Evolutionary conservation across 176 grass and related monocot genomes (phyloP).

Genomic region (Oryza glumipatula): DNA sequence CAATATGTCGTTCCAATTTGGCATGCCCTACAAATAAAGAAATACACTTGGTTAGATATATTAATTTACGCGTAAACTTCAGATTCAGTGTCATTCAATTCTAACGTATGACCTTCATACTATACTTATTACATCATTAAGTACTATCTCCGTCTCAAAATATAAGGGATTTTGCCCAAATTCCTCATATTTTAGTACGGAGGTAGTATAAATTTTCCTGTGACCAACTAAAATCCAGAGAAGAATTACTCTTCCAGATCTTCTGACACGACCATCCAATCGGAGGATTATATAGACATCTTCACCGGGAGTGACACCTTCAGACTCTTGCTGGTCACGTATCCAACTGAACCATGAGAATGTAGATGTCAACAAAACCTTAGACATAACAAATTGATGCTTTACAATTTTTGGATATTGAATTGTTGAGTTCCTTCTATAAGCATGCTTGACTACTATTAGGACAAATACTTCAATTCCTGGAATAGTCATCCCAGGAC

Average conservation of each 20-base stretch:
- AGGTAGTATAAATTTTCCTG: neutral
- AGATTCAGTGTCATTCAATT: slow-evolving; percentile 19
- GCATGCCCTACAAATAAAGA: slow-evolving; percentile 71
- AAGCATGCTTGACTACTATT: slow-evolving; percentile 15
- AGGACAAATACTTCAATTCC: slow-evolving; percentile 9
- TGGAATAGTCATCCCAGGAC: neutral
- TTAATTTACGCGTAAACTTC: neutral
- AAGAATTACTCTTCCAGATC: slow-evolving; percentile 80
- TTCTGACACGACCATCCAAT: slow-evolving; percentile 88
- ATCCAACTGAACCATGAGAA: slow-evolving; percentile 66
- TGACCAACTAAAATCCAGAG: neutral
- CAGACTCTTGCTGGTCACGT: slow-evolving; percentile 78
- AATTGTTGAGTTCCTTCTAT: neutral
- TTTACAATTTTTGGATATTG: neutral
- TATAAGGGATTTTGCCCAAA: too few relatives aligned
- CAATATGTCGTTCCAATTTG: slow-evolving; percentile 81
- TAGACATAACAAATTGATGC: slow-evolving; percentile 2
- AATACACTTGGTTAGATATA: slow-evolving; percentile 5
- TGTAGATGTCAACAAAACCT: slow-evolving; percentile 22
- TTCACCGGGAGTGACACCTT: slow-evolving; percentile 79
- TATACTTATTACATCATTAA: neutral
- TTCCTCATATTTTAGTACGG: too few relatives aligned
- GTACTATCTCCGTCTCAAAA: too few relatives aligned
- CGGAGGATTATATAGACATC: slow-evolving; percentile 88
- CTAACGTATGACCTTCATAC: neutral